Base-by-base conservation (phyloP, 257 asterid genomes). In the Agastache rugosa region DNA sequence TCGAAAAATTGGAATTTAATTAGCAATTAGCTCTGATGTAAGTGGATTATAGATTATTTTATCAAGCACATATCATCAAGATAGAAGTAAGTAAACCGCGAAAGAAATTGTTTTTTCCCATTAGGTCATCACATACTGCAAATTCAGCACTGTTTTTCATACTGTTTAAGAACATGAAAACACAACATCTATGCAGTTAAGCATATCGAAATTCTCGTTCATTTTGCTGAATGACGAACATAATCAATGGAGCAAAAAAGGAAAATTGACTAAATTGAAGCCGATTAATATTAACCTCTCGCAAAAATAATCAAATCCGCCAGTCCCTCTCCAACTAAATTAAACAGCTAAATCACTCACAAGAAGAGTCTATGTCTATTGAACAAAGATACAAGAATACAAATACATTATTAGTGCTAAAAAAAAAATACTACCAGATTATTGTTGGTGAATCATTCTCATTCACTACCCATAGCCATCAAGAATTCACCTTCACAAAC, bases 401-500 rank as follows among this genome's bases (percentile, higher is more conserved):
- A 48, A 45, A 67, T 10, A 22, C 23, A 64, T 19, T 61, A 64
- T 19, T 61, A 37, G 29, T 71, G 25, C 66, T 42, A 64, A 29
- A 54, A 55, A 14, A 64, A 60, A 31, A n/a, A n/a, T n/a, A n/a
- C n/a, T 31, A 31, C 50, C 65, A 19, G n/a, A 4, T 10, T 6
- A 44, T 47, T 70, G 68, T 15, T 45, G 31, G 15, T 61, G 31
- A 67, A 58, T n/a, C 67, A 83, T 16, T 79, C 83, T n/a, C 67
- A 83, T 16, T 79, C 83, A 51, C 86, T 82, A 68, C 98, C 96
- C 77, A 78, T 88, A 67, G 96, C 95, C 97, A 93, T 85, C 91
- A 93, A 85, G 83, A 93, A 90, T 73, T 93, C 96, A 37, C 96
- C 98, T 87, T 91, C 97, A 12, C 98, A 94, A 11, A 88, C 99